These are phyloP conservation scores for Alternaria arborescens DNA, from an alignment of 2,329 filamentous ascomycete species.

Conservation along the genomic window DNA sequence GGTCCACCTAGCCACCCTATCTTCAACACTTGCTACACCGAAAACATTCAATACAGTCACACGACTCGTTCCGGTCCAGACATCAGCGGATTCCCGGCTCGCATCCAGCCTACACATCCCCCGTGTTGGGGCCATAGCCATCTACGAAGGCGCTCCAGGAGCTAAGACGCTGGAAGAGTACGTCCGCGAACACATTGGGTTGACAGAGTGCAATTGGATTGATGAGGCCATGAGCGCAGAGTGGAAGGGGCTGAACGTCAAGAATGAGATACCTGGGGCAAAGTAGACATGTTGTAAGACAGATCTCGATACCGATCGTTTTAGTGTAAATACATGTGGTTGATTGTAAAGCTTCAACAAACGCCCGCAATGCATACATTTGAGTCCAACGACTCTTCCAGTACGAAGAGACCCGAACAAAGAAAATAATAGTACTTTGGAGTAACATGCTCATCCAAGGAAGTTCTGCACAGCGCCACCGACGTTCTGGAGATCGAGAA, in stretches of 20 bases:
- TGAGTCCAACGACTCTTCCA: background rate
- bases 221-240: conserved; percentile 53
- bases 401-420: background rate
- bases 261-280: conserved; percentile 6
- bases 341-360: background rate
- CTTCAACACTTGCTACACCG: background rate
- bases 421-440: background rate
- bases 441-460: conserved; percentile 61
- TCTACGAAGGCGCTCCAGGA: conserved; percentile 65
- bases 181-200: conserved; percentile 61
- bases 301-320: background rate
- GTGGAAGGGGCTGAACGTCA: conserved; percentile 57
- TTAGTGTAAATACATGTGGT: background rate
- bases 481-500: conserved; percentile 90
- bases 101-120: conserved; percentile 67
- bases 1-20: conserved; percentile 35
- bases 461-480: conserved; percentile 85
- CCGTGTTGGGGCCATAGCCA: conserved; percentile 70
- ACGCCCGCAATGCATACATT: conserved; percentile 38
- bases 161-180: conserved; percentile 66
- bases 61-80: conserved; percentile 70
- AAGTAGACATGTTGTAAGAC: conserved; percentile 2
- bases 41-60: conserved; percentile 48
- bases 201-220: conserved; percentile 66
- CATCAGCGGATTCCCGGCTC: conserved; percentile 66